A percentile compares a stretch with the other conserved stretches of the same genome.
These are phyloP conservation scores for Geranium incanum DNA, from an alignment of 441 rosid genomes.

Conservation along the genomic window DNA sequence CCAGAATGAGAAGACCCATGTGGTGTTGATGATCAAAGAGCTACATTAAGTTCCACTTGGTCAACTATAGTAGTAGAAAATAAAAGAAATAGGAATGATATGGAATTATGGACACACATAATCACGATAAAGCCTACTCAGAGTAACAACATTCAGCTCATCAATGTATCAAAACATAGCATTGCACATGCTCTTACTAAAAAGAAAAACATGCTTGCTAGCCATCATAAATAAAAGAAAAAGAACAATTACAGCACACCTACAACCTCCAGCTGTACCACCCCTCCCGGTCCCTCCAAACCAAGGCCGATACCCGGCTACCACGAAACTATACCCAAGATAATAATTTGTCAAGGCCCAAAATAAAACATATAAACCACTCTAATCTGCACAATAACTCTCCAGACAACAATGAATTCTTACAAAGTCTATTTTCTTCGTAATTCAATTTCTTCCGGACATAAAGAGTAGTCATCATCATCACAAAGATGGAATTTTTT, in stretches of 20 bases:
- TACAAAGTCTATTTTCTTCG: not conserved
- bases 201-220: not conserved
- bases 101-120: not conserved
- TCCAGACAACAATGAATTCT: not conserved
- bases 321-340: not conserved
- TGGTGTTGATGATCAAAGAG: conserved; percentile 84
- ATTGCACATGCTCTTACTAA: not conserved
- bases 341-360: not conserved
- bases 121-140: not conserved
- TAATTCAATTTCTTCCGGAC: not conserved
- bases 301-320: not conserved
- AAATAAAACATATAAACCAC: not conserved
- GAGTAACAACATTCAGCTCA: not conserved
- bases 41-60: conserved; percentile 25
- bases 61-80: not conserved
- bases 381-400: not conserved
- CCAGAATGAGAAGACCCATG: conserved; percentile 87
- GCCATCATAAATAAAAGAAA: not conserved
- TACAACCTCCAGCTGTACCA: not conserved
- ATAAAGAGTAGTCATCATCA: not conserved
- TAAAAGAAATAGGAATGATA: not conserved
- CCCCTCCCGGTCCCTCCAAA: not conserved
- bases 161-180: not conserved
- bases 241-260: not conserved
- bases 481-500: not conserved